Conservation (phyloP, 129 eudicot genomes). For the Helianthus tuberosus region DNA sequence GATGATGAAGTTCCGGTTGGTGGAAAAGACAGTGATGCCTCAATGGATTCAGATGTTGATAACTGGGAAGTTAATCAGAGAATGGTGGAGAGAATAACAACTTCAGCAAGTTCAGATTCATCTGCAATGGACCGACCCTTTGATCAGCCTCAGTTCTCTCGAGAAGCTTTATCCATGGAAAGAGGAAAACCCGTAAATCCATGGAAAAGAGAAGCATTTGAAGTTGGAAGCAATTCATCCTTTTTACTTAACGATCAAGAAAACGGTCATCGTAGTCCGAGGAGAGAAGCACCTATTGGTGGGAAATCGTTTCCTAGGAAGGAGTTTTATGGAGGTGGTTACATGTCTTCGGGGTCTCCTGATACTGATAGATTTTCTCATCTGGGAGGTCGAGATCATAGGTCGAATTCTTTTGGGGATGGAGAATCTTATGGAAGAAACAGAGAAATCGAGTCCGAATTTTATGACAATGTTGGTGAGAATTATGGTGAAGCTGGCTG, state of each 20-base stretch:
- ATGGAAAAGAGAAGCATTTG: constrained; percentile 80
- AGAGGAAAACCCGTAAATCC: constrained; percentile 64
- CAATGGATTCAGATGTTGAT: constrained; percentile 51
- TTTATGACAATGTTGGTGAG: constrained; percentile 51
- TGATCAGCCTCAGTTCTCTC: constrained; percentile 46
- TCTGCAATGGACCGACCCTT: constrained; percentile 51
- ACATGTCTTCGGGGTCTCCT: constrained; percentile 57
- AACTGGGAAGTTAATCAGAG: constrained; percentile 91
- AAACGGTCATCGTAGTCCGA: constrained; percentile 61
- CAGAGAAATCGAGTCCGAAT: constrained; percentile 58
- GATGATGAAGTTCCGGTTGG: constrained; percentile 51
- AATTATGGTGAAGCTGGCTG: constrained; percentile 65
- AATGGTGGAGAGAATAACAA: constrained; percentile 80
- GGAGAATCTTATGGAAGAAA: constrained; percentile 52
- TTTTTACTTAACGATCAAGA: constrained; percentile 53
- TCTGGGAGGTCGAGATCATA: constrained; percentile 51
- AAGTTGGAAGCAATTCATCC: constrained; percentile 58
- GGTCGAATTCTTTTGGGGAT: constrained; percentile 66
- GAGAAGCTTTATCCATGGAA: constrained; percentile 61
- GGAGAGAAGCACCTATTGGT: constrained; percentile 52
- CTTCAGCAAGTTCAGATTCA: constrained; percentile 76
- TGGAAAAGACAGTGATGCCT: constrained; percentile 50
- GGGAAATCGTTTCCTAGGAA: constrained; percentile 61
- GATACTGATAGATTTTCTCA: constrained; percentile 59
- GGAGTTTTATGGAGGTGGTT: constrained; percentile 59